Evolutionary conservation across 306 rosid genomes (phyloP), one percentile per base, ranked within the genome.

Genomic region (Macrotyloma uniflorum): DNA sequence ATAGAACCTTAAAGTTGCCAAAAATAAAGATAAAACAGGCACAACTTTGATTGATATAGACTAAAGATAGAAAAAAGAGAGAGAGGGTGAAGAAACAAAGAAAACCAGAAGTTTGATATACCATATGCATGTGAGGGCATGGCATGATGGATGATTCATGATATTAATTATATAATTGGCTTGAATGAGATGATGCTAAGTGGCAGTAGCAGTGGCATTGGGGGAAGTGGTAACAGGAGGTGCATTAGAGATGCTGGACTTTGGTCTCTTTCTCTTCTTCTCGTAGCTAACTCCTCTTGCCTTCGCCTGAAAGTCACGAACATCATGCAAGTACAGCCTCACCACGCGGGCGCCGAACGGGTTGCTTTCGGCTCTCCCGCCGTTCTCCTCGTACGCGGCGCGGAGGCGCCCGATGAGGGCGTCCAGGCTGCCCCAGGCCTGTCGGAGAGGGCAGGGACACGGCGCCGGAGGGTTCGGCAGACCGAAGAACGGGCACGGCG

Each of bases 371-470:
- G 90, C 86, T 1, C 76, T 33, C 1, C 97, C 97, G 0, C 91
- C 97, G 67, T 95, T 85, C 72, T 92, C 97, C 50, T 95, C 98
- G 9, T 76, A 95, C 5, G 98, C 98, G 0, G 98, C 98, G 0
- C 98, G 88, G 50, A 95, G 98, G 53, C 98, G 93, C 6, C 98
- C 98, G 35, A 95, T 86, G 42, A 92, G 96, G 0, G 98, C 98
- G 22, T 95, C 98, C 2, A 95, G 93, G 91, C 97, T 90, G 11
- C 98, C 98, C 98, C 98, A 95, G 0, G 98, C 98, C 66, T 95
- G 98, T 0, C 98, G 82, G 2, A 95, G 87, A 16, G 98, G 97
- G 72, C 98, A 95, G 19, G 98, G 97, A 38, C 98, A 95, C 0
- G 98, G 97, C 0, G 92, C 90, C 0, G 98, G 98, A 0, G 98